Conservation (phyloP, 1,139 yeast genomes). For the Entelexis paramagnoliae region DNA sequence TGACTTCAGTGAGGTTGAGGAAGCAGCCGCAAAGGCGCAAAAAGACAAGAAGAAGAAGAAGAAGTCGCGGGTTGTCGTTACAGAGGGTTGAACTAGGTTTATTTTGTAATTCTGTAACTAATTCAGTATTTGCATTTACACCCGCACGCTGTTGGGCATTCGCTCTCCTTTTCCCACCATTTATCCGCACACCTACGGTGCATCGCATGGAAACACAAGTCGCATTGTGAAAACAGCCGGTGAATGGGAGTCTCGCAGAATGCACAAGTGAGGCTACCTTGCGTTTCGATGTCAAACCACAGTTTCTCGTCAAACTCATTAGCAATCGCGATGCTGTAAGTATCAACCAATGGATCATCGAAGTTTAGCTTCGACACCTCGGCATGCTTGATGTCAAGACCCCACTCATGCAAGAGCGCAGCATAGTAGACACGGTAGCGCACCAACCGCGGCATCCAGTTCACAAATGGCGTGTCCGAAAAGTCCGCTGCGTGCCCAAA, state of each 20-base stretch:
- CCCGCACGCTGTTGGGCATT: constrained; percentile 89
- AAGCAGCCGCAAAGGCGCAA: neutral
- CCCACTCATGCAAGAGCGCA: constrained; percentile 72
- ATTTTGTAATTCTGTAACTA: neutral
- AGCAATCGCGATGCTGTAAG: neutral
- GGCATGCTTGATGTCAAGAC: constrained; percentile 61
- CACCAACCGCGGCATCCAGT: constrained; percentile 36
- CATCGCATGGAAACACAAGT: constrained; percentile 63
- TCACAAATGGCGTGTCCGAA: constrained; percentile 38
- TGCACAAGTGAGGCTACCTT: constrained; percentile 35
- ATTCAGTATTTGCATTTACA: constrained; percentile 47
- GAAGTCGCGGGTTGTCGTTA: constrained; percentile 26
- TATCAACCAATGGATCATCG: constrained; percentile 21
- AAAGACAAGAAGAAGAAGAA: constrained; percentile 31
- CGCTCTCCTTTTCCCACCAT: constrained; percentile 65
- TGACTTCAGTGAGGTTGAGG: constrained; percentile 17
- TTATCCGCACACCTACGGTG: constrained; percentile 69
- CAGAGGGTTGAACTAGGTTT: neutral
- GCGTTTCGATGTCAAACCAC: constrained; percentile 5
- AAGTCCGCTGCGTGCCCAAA: neutral
- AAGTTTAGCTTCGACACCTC: constrained; percentile 53
- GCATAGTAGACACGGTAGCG: constrained; percentile 65
- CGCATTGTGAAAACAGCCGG: constrained; percentile 58
- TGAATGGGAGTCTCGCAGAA: constrained; percentile 54
- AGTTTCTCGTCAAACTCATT: neutral